Conservation (phyloP, 169 alveolate species). For the Eimeria praecox region DNA sequence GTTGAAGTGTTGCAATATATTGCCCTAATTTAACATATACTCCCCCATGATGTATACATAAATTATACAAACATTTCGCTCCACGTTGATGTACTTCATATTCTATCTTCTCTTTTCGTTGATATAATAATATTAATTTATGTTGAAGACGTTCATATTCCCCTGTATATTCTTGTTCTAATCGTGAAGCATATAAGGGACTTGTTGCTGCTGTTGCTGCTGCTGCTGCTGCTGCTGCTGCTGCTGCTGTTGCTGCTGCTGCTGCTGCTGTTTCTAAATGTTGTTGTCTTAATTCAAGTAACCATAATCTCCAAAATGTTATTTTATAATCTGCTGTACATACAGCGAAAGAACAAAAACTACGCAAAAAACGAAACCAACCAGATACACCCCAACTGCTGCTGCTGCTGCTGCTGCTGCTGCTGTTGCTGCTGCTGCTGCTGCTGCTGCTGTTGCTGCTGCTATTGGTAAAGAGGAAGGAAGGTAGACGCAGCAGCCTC, state of each 20-base stretch:
- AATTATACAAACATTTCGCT: slow-evolving; percentile 42
- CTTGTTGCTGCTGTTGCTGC: slow-evolving; percentile 17
- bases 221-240: slow-evolving; percentile 27
- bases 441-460: slow-evolving; percentile 45
- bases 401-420: not conserved
- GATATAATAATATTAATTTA: not conserved
- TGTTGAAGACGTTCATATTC: not conserved
- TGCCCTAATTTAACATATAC: slow-evolving; percentile 89
- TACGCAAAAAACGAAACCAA: not conserved
- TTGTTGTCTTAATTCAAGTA: not conserved
- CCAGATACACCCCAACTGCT: not conserved
- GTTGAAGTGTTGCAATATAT: slow-evolving; percentile 85
- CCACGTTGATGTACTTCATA: slow-evolving; percentile 36
- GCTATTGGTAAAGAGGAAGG: not conserved
- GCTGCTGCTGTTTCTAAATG: not conserved
- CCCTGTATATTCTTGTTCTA: not conserved
- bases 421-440: slow-evolving; percentile 58
- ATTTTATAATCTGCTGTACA: not conserved
- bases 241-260: slow-evolving; percentile 52
- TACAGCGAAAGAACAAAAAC: not conserved
- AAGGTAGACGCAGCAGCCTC: not conserved
- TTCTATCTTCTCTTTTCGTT: not conserved
- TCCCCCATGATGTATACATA: slow-evolving; percentile 86
- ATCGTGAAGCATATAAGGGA: too few species aligned
- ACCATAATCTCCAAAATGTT: not conserved